phyloP scores from a whole-genome alignment of 345 rosid genomes.

The Gossypium arboreum region DNA sequence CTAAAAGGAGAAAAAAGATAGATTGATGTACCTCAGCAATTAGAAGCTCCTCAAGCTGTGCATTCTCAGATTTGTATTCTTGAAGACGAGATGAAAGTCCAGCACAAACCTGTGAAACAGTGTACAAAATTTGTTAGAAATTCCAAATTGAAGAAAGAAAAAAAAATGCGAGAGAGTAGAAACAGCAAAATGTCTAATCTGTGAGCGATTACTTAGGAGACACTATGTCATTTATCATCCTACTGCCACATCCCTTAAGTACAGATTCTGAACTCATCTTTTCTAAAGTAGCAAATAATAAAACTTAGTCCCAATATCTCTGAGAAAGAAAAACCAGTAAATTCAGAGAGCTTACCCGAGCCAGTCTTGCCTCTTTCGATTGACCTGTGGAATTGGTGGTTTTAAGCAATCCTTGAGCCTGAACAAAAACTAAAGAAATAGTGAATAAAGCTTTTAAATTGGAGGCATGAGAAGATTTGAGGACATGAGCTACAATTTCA shows the following conservation, averaged over 20 bases:
- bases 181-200: not conserved
- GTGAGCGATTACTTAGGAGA: not conserved
- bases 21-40: slow-evolving; percentile 64
- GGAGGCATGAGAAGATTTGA: not conserved
- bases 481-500: slow-evolving; percentile 13
- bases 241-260: not conserved
- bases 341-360: slow-evolving; percentile 66
- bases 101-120: slow-evolving; percentile 67
- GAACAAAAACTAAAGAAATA: slow-evolving; percentile 30
- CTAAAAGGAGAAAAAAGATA: slow-evolving; percentile 3
- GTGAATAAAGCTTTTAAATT: slow-evolving; percentile 17
- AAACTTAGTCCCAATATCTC: slow-evolving; percentile 6
- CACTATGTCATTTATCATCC: not conserved
- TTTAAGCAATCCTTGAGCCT: slow-evolving; percentile 97
- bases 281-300: not conserved
- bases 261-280: not conserved
- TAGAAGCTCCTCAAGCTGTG: slow-evolving; percentile 98
- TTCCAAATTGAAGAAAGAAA: not conserved
- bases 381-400: slow-evolving; percentile 77
- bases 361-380: slow-evolving; percentile 97
- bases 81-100: slow-evolving; percentile 96
- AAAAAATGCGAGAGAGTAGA: not conserved
- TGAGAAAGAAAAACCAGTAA: not conserved
- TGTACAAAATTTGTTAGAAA: not conserved
- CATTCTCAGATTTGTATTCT: slow-evolving; percentile 93